Evolutionary conservation across 1,284 basidiomycete species (phyloP).

Genomic region (Bondarzewia mesenterica): DNA sequence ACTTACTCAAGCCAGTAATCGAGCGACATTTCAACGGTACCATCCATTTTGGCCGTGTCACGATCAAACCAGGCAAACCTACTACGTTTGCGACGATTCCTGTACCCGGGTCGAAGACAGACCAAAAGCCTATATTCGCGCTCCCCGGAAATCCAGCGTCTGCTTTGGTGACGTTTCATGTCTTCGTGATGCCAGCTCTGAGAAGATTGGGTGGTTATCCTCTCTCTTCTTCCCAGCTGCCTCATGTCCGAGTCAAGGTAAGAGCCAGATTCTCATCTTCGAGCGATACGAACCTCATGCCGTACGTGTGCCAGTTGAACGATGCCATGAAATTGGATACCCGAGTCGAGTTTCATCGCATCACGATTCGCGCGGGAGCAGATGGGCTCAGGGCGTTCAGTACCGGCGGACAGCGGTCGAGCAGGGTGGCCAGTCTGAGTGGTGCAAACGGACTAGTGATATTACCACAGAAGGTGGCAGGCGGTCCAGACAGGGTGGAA

Average conservation of each 20-base stretch:
- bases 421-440: slow-evolving; percentile 67
- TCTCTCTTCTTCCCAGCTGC: slow-evolving; percentile 45
- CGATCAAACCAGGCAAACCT: slow-evolving; percentile 71
- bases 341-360: slow-evolving; percentile 79
- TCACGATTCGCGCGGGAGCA: slow-evolving; percentile 40
- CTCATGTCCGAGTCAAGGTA: slow-evolving; percentile 61
- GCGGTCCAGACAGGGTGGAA: slow-evolving; percentile 32
- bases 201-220: slow-evolving; percentile 67
- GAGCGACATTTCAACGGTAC: slow-evolving; percentile 69
- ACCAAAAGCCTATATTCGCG: slow-evolving; percentile 65
- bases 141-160: slow-evolving; percentile 86
- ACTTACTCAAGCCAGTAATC: slow-evolving; percentile 82
- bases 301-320: slow-evolving; percentile 33
- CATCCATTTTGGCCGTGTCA: slow-evolving; percentile 74
- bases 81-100: slow-evolving; percentile 83
- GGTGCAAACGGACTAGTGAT: slow-evolving; percentile 73
- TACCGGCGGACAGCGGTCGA: slow-evolving; percentile 81
- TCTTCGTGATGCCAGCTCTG: slow-evolving; percentile 80
- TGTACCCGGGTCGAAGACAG: slow-evolving; percentile 33
- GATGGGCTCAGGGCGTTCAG: slow-evolving; percentile 58
- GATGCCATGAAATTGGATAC: slow-evolving; percentile 61
- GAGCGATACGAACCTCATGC: not conserved
- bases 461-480: slow-evolving; percentile 43
- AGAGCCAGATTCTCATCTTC: slow-evolving; percentile 15
- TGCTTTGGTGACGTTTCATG: slow-evolving; percentile 81